Evolutionary conservation across 768 basidiomycete species (phyloP), one percentile per base, ranked within the genome.

Genomic region (Botryobasidium botryosum): DNA sequence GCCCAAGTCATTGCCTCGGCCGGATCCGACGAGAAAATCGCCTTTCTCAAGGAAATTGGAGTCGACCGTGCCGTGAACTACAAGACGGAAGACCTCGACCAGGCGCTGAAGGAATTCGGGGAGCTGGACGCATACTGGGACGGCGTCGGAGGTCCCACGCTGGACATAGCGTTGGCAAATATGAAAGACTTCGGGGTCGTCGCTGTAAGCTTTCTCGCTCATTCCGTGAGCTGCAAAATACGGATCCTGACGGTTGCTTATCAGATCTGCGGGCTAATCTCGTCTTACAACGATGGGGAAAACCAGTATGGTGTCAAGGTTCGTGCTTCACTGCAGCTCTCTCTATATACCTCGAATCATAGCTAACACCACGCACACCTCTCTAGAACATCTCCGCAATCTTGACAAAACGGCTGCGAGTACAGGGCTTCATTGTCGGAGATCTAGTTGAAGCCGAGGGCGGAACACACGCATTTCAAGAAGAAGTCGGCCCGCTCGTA

Each of bases 51-150:
- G 40, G 46, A 67, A 2, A 51, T 79, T n/a, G 80, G 78, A 1
- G 71, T 73, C 0, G 79, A 84, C 51, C 68, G 77, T 4, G 73
- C 67, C 1, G 81, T 80, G 62, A 80, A 83, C 57, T 82, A 79
- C 61, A 79, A 84, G 65, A 79, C 68, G 0, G 62, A 63, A 1
- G 61, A 62, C 38, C 73, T 71, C 0, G 53, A 52, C 1, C 70
- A 76, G 10, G 62, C 77, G 2, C 59, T 85, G 31, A 55, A 56
- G 48, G 65, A 65, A 46, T 67, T 80, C 51, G 77, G 77, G 2
- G 71, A 69, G 0, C 65, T 78, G 35, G 63, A 76, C 52, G 58
- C 75, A 62, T 73, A 58, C 51, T 60, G 51, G 47, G 59, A 60
- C 29, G 59, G 56, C 41, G 58, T 59, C 29, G 57, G 57, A n/a